These are phyloP conservation scores for Allium fistulosum DNA, from an alignment of 106 monocot species.

Conservation along the genomic window DNA sequence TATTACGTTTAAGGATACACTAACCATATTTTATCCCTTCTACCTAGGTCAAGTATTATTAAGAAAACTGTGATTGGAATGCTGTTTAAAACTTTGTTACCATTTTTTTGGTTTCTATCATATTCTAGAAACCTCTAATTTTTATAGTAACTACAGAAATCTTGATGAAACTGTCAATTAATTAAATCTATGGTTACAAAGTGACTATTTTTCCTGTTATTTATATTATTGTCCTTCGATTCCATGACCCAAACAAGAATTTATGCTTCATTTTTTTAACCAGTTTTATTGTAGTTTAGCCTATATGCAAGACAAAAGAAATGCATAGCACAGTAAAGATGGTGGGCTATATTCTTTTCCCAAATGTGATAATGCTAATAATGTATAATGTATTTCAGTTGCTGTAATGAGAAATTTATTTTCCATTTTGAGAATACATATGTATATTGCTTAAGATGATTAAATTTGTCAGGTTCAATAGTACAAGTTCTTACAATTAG, in stretches of 20 bases:
- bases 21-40: no score
- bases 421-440: no score
- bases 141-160: not conserved
- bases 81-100: not conserved
- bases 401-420: no score
- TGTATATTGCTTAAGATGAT: not conserved
- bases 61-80: no score
- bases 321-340: conserved; percentile 70
- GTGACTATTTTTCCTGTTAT: not conserved
- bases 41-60: no score
- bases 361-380: no score
- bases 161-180: no score
- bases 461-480: conserved; percentile 19
- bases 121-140: not conserved
- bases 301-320: conserved; percentile 58
- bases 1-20: no score
- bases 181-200: no score
- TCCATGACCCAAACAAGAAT: not conserved
- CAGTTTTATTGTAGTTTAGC: conserved; percentile 92
- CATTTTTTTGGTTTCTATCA: no score
- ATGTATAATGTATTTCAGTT: no score
- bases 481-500: no score
- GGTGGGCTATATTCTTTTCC: conserved; percentile 18
- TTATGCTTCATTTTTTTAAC: conserved; percentile 60
- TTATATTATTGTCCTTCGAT: not conserved